Evolutionary conservation across 768 basidiomycete genomes (phyloP).

Genomic region (Nevesoporus exiguus): DNA sequence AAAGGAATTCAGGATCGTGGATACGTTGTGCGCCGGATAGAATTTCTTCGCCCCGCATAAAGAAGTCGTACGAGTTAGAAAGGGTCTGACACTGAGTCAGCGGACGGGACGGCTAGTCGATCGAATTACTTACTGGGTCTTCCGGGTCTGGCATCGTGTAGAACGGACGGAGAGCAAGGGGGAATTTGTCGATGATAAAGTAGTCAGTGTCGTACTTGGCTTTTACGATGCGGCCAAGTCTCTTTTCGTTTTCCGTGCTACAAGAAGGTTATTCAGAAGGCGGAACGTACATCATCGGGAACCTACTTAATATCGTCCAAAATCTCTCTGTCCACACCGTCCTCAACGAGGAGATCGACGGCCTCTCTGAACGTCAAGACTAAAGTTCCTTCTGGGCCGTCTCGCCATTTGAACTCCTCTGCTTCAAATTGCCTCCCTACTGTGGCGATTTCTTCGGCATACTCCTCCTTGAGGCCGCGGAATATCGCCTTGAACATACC

Average conservation of each 20-base stretch:
- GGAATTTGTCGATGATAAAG: constrained; percentile 99
- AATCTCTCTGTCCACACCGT: constrained; percentile 72
- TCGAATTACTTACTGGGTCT: constrained; percentile 61
- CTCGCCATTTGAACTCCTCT: constrained; percentile 93
- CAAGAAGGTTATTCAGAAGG: constrained; percentile 5
- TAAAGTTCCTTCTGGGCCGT: constrained; percentile 63
- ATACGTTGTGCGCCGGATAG: constrained; percentile 97
- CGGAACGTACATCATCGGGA: not conserved
- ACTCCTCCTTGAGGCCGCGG: constrained; percentile 71
- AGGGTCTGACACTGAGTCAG: constrained; percentile 50
- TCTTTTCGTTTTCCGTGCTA: constrained; percentile 94
- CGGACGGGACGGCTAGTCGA: not conserved
- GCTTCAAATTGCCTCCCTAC: constrained; percentile 88
- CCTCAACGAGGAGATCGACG: constrained; percentile 79
- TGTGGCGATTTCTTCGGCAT: constrained; percentile 76
- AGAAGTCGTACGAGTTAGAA: constrained; percentile 99
- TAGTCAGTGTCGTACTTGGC: constrained; percentile 97
- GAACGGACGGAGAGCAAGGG: constrained; percentile 91
- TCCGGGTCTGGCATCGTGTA: constrained; percentile 98
- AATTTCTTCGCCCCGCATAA: constrained; percentile 99
- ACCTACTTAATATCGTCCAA: constrained; percentile 89
- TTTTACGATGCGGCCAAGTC: constrained; percentile 84
- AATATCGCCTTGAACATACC: constrained; percentile 84
- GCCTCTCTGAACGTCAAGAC: constrained; percentile 85
- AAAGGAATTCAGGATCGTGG: constrained; percentile 81